phyloP scores from a whole-genome alignment of 768 basidiomycete species.

The Trametes elegans region DNA sequence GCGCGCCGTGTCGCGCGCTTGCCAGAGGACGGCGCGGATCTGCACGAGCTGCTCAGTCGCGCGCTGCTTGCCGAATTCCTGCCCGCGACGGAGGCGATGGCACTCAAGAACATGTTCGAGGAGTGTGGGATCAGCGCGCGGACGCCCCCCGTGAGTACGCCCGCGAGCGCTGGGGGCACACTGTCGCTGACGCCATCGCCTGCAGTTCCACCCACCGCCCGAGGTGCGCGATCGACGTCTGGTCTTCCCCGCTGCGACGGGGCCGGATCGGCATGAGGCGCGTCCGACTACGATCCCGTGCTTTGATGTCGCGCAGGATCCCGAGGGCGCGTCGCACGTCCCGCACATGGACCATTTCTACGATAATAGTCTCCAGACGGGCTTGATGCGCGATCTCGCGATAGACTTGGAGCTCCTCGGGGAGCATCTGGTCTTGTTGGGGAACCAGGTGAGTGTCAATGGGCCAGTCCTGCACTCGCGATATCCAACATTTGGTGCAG shows the following conservation, averaged over 20 bases:
- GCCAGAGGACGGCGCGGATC: constrained; percentile 40
- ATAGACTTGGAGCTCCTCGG: constrained; percentile 59
- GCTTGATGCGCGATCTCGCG: constrained; percentile 63
- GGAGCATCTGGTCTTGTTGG: constrained; percentile 63
- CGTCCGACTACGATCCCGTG: constrained; percentile 41
- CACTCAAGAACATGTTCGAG: constrained; percentile 48
- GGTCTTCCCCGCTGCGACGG: constrained; percentile 45
- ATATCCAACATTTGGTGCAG: constrained; percentile 26
- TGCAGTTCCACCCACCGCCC: constrained; percentile 50
- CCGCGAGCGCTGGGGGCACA: not conserved
- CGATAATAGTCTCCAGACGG: constrained; percentile 66
- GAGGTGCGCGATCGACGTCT: constrained; percentile 37
- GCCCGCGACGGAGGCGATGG: constrained; percentile 56
- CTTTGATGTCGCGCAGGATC: constrained; percentile 50
- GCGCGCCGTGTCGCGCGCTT: constrained; percentile 47
- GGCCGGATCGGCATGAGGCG: constrained; percentile 32
- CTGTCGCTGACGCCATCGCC: not conserved
- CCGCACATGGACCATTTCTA: constrained; percentile 72
- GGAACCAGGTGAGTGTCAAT: constrained; percentile 52
- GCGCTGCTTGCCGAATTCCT: constrained; percentile 59
- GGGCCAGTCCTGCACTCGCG: not conserved
- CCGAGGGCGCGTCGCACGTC: constrained; percentile 55
- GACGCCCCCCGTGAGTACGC: constrained; percentile 39
- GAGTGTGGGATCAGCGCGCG: constrained; percentile 46
- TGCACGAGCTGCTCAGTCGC: constrained; percentile 46